Evolutionary conservation across 768 basidiomycete species (phyloP).

Genomic region (Boletus subcaerulescens): DNA sequence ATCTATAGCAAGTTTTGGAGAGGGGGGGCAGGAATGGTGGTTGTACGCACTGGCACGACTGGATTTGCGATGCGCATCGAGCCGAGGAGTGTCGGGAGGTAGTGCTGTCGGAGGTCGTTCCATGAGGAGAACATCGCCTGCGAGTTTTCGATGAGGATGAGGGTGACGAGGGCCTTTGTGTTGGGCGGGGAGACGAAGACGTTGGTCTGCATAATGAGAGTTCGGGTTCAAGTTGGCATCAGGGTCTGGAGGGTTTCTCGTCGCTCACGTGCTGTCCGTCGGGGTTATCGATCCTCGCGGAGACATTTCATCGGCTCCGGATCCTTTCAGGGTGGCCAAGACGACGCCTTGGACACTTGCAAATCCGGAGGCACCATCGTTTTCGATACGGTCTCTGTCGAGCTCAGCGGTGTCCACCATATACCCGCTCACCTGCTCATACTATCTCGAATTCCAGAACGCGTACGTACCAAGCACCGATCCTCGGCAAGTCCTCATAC

Average conservation of each 20-base stretch:
- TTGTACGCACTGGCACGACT: slow-evolving; percentile 38
- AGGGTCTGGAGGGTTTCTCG: slow-evolving; percentile 4
- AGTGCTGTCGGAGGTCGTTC: slow-evolving; percentile 48
- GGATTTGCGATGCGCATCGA: slow-evolving; percentile 40
- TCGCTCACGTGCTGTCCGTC: slow-evolving; percentile 17
- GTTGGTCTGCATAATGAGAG: slow-evolving; percentile 4
- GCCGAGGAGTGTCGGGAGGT: slow-evolving; percentile 42
- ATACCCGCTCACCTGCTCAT: slow-evolving; percentile 13
- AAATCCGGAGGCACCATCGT: slow-evolving; percentile 28
- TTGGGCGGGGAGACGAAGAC: slow-evolving; percentile 23
- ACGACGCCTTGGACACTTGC: slow-evolving; percentile 36
- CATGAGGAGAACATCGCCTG: slow-evolving; percentile 42
- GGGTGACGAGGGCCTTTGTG: slow-evolving; percentile 29
- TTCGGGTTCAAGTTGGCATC: not conserved
- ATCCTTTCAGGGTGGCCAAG: slow-evolving; percentile 24
- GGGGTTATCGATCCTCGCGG: slow-evolving; percentile 20
- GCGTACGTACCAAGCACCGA: slow-evolving; percentile 26
- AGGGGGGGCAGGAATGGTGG: not conserved
- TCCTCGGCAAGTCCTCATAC: not conserved
- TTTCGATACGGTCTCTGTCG: slow-evolving; percentile 36
- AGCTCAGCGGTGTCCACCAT: slow-evolving; percentile 33
- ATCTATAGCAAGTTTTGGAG: slow-evolving; percentile 12
- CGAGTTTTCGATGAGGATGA: slow-evolving; percentile 58
- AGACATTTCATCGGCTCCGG: slow-evolving; percentile 1
- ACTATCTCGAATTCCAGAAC: slow-evolving; percentile 43